Evolutionary conservation across 176 grass and related monocot species (phyloP), one percentile per base, ranked within the genome.

Genomic region (Aegilops speltoides): DNA sequence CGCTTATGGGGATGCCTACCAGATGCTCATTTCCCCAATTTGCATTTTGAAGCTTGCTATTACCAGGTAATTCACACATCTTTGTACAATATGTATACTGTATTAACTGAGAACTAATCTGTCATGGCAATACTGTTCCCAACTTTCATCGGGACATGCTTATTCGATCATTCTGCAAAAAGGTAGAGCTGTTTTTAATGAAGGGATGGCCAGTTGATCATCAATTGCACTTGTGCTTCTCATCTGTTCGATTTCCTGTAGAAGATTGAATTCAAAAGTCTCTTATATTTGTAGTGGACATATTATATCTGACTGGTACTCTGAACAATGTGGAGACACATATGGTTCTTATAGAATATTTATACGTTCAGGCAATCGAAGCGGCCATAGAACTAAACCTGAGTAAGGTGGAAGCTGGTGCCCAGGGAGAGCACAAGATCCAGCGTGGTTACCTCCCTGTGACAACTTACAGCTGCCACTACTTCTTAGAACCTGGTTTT

Each of bases 1-100:
- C 90, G 93, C 68, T 82, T 96, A 89, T 99, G 97, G 97, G 94
- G 97, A 65, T 99, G 97, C 78, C 86, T 93, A 38, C 97, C 97
- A 68, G 25, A 89, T 85, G 89, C 87, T 50, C 92, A 93, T 82
- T 99, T 93, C 80, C 94, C 97, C 85, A 94, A 91, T 91, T 90
- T 99, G 90, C 94, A 99, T 89, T 96, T 99, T 78, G 94, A 99
- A 89, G 94, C 94, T 61, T 99, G 97, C 54, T 96, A 99, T 91
- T 99, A 99, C 84, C 97, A 99, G 92, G 97, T 99, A 92, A 89
- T 23, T 37, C 68, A 16, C 67, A n/a, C 28, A 52, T 80, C 46
- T 84, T 46, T 67, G 33, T 24, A 37, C 2, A 33, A 63, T 70
- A 45, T 83, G 7, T 25, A 23, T 63, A 64, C 19, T 60, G 60